Base-by-base conservation (phyloP, 2,329 filamentous ascomycete species). In the Cryphonectria carpinicola region DNA sequence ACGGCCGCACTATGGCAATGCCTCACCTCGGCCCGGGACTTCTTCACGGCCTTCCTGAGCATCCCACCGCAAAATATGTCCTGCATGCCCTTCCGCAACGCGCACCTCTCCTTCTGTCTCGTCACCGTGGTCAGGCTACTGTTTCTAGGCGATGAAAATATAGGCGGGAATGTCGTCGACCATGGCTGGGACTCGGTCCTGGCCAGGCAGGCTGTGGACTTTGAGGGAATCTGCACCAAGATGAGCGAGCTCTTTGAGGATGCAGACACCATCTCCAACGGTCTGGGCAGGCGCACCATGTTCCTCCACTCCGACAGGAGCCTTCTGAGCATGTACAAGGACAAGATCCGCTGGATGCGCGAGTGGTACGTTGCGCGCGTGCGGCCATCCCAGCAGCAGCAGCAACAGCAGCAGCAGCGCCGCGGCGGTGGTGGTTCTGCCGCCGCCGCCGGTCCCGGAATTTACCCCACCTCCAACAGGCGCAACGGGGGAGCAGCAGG, bases 291-390 rank as follows among this genome's bases (percentile, higher is more conserved):
- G 41, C 58, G 65, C 3, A 70, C 71, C 37, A 71, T 74, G 19
- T 76, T 70, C 43, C 35, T 73, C 19, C 76, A 79, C 14, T 79
- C 79, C 1, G 79, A 77, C 2, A 77, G 75, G 43, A 76, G 78
- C 10, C 71, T 79, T 0, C 75, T 81, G 67, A 68, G 75, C 1
- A 77, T 78, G 60, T 79, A 79, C 43, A 76, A 76, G 54, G 79
- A 79, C 66, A 82, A 81, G 70, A 67, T 81, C 7, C 75, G 79
- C 1, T 83, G 81, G 82, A 80, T 83, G 22, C 73, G 79, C 25
- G 78, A 80, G n/a, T 84, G 82, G 82, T 83, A 79, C 60, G 17
- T 67, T 1, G 62, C 62, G 43, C 37, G 63, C 54, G 52, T 41
- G 52, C 54, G 67, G 70, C 54, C 41, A 19, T 4, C 41, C 6